Base-by-base conservation (phyloP, 2,329 filamentous ascomycete species). In the Endoconidiophora polonica region DNA sequence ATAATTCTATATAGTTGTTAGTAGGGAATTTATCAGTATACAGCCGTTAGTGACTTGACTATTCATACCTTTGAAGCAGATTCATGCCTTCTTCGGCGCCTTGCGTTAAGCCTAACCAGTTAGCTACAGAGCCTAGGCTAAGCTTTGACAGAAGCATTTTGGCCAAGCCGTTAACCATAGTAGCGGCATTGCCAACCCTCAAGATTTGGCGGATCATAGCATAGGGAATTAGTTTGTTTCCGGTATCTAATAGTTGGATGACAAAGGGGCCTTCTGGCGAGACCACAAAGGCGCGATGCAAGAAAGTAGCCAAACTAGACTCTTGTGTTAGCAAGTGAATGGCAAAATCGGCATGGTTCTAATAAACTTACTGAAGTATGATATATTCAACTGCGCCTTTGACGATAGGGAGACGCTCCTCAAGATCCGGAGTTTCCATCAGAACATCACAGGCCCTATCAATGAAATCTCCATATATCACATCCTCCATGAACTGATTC, bases 71-170 rank as follows among this genome's bases (percentile, higher is more conserved):
- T 62, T 90, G 84, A 56, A 91, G 62, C 6, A 90, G 62, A 59
- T 88, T 91, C 81, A 86, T 85, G 44, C 84, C 84, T 56, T 87
- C 82, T 54, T 86, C 77, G 0, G 79, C 74, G 44, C 76, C 77
- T 44, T 75, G 73, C 0, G 81, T 87, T 38, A 86, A 61, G 0
- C 85, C 83, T 9, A 88, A 72, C 81, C 81, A 90, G 60, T 87
- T 88, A 3, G 84, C 86, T 46, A 90, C 65, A 5, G 77, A 77
- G 1, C 77, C 78, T 3, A 90, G 69, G 56, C 81, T 83, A 51
- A 87, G 66, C 64, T 91, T 91, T n/a, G 83, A 79, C 12, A 91
- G 69, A 14, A 88, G 69, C 14, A 90, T 66, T 48, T 71, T 74
- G 61, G 84, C 72, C 72, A 90, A 79, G 52, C 73, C 83, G 58